Conservation (phyloP, 495 filamentous ascomycete species). For the Xylaria telfairii region DNA sequence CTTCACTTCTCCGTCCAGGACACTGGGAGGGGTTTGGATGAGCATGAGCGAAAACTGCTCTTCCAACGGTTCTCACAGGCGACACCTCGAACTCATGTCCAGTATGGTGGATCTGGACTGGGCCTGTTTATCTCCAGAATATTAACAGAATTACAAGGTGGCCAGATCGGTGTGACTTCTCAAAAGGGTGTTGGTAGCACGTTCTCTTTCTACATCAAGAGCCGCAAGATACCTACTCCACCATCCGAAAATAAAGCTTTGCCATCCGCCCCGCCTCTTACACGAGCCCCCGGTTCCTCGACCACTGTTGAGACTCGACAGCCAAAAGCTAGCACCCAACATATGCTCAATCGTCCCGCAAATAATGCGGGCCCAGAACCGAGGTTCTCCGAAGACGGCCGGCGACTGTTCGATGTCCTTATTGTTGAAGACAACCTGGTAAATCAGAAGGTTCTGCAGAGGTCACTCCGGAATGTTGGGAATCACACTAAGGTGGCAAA, state of each 20-base stretch:
- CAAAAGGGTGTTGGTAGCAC: slow-evolving; percentile 76
- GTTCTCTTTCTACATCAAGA: slow-evolving; percentile 78
- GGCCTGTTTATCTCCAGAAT: slow-evolving; percentile 83
- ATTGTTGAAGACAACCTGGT: slow-evolving; percentile 89
- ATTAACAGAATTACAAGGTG: slow-evolving; percentile 81
- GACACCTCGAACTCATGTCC: slow-evolving; percentile 74
- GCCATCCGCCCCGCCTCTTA: slow-evolving; percentile 36
- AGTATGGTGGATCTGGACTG: slow-evolving; percentile 83
- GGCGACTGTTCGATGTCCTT: slow-evolving; percentile 55
- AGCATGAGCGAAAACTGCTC: slow-evolving; percentile 73
- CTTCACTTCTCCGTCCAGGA: slow-evolving; percentile 79
- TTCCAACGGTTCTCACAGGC: slow-evolving; percentile 86
- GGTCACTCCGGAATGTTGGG: slow-evolving; percentile 72
- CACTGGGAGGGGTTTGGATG: slow-evolving; percentile 76
- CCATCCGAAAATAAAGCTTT: slow-evolving; percentile 28
- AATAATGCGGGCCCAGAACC: slow-evolving; percentile 28
- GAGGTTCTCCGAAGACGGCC: slow-evolving; percentile 39
- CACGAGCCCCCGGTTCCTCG: slow-evolving; percentile 38
- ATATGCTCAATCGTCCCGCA: slow-evolving; percentile 12
- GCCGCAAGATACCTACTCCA: slow-evolving; percentile 40
- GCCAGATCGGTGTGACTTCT: slow-evolving; percentile 80
- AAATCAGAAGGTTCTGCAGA: slow-evolving; percentile 75
- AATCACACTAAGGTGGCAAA: slow-evolving; percentile 75
- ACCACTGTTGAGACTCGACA: slow-evolving; percentile 34
- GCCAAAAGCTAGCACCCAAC: slow-evolving; percentile 24